Evolutionary conservation across 2,329 filamentous ascomycete species (phyloP).

Genomic region (Reticulascus tulasneorum): DNA sequence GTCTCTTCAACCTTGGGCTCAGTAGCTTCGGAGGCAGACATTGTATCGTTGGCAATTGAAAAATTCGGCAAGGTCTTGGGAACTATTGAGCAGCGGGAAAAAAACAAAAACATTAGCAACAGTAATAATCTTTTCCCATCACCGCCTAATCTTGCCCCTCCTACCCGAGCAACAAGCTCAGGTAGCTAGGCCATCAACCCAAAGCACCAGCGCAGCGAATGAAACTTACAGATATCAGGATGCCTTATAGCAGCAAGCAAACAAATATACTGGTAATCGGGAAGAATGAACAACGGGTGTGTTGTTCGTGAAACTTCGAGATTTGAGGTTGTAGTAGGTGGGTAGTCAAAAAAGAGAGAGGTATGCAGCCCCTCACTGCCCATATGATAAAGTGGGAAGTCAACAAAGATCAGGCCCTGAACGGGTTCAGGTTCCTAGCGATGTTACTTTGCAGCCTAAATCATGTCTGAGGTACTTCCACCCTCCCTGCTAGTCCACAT

Average conservation of each 20-base stretch:
- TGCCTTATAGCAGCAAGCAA: constrained; percentile 9
- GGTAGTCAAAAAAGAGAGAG: constrained; percentile 16
- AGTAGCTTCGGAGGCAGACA: constrained; percentile 47
- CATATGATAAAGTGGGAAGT: too few species aligned
- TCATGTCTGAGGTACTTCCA: too few species aligned
- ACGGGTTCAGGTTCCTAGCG: too few species aligned
- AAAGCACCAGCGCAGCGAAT: background rate
- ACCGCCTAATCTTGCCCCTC: constrained; percentile 11
- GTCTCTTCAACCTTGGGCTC: constrained; percentile 54
- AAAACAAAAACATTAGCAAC: constrained; percentile 8
- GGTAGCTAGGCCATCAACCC: too few species aligned
- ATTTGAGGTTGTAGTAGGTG: constrained; percentile 15
- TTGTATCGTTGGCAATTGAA: constrained; percentile 30
- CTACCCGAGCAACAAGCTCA: background rate
- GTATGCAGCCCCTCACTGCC: constrained; percentile 15
- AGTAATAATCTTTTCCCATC: constrained; percentile 3
- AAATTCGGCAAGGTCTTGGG: constrained; percentile 2
- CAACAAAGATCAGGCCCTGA: too few species aligned
- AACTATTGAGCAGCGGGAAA: constrained; percentile 3
- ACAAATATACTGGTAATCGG: too few species aligned
- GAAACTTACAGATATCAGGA: constrained; percentile 3
- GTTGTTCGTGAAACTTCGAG: constrained; percentile 1
- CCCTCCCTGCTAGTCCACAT: too few species aligned
- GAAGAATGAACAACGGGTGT: too few species aligned
- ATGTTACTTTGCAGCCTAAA: too few species aligned